Evolutionary conservation across 2,329 filamentous ascomycete genomes (phyloP).

Genomic region (Onygena corvina): DNA sequence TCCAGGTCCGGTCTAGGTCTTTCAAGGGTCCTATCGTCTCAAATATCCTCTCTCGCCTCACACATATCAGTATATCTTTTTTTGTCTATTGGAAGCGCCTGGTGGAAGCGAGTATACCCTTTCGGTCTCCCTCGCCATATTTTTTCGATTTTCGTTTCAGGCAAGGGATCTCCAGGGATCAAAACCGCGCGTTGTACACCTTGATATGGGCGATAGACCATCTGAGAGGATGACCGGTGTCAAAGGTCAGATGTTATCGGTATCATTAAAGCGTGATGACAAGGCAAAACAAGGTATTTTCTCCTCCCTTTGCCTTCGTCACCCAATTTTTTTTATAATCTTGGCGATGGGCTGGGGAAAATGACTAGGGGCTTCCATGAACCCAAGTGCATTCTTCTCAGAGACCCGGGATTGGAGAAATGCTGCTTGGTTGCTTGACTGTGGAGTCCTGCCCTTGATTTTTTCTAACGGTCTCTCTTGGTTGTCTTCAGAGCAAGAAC

Average conservation of each 20-base stretch:
- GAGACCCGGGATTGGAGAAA: not conserved
- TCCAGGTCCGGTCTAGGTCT: no score
- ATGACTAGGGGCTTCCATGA: not conserved
- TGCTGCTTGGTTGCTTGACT: slow-evolving; percentile 6
- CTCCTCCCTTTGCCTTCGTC: not conserved
- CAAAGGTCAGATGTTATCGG: not conserved
- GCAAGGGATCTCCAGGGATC: not conserved
- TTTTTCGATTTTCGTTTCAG: not conserved
- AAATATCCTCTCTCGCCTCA: no score
- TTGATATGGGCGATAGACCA: not conserved
- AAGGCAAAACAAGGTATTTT: slow-evolving; percentile 5
- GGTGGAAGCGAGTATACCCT: no score
- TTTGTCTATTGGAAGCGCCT: no score
- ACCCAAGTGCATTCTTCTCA: not conserved
- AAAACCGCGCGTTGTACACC: not conserved
- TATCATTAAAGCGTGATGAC: not conserved
- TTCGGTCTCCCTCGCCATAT: no score
- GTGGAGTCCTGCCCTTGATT: slow-evolving; percentile 5
- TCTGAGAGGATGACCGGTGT: not conserved
- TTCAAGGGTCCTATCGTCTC: no score
- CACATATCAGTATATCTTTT: no score
- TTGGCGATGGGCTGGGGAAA: slow-evolving; percentile 2
- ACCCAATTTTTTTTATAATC: not conserved
- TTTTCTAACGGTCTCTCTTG: slow-evolving; percentile 2
- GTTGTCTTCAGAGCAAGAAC: slow-evolving; percentile 9